These are phyloP conservation scores for Fusarium hainanense DNA, from an alignment of 2,329 filamentous ascomycete genomes.

Conservation along the genomic window DNA sequence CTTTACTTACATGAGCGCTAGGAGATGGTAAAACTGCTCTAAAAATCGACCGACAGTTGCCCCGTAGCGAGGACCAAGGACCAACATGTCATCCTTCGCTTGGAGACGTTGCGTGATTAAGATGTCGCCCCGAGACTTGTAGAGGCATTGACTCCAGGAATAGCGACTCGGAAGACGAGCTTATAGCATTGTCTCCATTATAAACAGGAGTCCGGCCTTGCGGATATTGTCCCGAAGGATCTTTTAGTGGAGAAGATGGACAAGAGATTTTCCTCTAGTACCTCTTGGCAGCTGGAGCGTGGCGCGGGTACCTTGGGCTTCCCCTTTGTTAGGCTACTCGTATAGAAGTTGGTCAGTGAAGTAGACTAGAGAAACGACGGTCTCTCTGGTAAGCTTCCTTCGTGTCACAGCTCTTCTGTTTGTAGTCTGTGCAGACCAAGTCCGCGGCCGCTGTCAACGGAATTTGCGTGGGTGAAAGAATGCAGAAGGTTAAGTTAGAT, in stretches of 20 bases:
- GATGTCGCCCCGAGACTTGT: background rate
- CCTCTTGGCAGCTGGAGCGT: background rate
- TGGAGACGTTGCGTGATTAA: background rate
- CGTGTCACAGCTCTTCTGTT: background rate
- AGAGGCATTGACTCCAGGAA: background rate
- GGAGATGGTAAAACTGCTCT: background rate
- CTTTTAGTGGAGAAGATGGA: background rate
- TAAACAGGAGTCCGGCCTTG: background rate
- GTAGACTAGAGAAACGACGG: background rate
- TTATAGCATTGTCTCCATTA: background rate
- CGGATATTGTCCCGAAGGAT: background rate
- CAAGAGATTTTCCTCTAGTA: background rate
- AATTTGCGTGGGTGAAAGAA: background rate
- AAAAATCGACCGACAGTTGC: background rate
- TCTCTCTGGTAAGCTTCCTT: background rate
- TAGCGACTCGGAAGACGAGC: background rate
- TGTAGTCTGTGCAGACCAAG: background rate
- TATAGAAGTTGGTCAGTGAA: background rate
- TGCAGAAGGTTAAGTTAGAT: background rate
- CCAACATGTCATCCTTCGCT: background rate
- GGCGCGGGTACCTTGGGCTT: background rate
- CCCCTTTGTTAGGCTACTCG: background rate
- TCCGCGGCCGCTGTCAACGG: constrained; percentile 1
- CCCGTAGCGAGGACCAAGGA: background rate
- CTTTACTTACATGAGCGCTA: background rate